phyloP scores from a whole-genome alignment of 768 basidiomycete species.

The Kwoniella pini region DNA sequence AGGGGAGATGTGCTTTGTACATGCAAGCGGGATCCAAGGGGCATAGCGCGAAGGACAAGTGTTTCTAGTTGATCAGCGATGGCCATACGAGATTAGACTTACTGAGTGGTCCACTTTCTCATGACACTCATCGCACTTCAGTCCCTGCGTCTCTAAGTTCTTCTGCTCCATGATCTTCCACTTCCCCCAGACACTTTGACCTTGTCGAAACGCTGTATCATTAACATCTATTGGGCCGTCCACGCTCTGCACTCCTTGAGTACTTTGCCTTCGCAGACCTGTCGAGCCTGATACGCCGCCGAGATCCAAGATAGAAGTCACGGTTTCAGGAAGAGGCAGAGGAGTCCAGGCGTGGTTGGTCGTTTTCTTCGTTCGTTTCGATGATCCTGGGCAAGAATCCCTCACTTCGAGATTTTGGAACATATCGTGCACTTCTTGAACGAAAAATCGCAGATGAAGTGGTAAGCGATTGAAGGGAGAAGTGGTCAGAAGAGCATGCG shows the following conservation, averaged over 20 bases:
- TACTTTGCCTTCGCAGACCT: constrained; percentile 20
- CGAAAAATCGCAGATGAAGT: constrained; percentile 73
- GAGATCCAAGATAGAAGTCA: constrained; percentile 38
- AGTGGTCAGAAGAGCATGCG: constrained; percentile 64
- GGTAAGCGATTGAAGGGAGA: constrained; percentile 75
- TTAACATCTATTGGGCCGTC: constrained; percentile 50
- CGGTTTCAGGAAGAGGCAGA: constrained; percentile 16
- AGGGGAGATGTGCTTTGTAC: constrained; percentile 41
- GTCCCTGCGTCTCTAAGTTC: constrained; percentile 18
- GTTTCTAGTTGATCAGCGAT: constrained; percentile 28
- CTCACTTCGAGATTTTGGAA: constrained; percentile 58
- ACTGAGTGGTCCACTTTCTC: background rate
- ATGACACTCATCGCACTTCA: constrained; percentile 13
- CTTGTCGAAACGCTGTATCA: constrained; percentile 36
- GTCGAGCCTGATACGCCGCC: constrained; percentile 47
- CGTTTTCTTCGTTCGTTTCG: constrained; percentile 2
- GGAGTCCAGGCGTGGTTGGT: constrained; percentile 4
- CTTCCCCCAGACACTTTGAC: constrained; percentile 32
- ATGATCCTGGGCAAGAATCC: background rate
- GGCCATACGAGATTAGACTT: background rate
- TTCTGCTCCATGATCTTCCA: constrained; percentile 24
- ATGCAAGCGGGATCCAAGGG: constrained; percentile 19
- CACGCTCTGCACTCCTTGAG: constrained; percentile 26
- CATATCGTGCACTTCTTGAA: constrained; percentile 61
- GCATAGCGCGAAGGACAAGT: constrained; percentile 51